Base-by-base conservation (phyloP, 768 basidiomycete genomes). In the Tulasnella sp. region DNA sequence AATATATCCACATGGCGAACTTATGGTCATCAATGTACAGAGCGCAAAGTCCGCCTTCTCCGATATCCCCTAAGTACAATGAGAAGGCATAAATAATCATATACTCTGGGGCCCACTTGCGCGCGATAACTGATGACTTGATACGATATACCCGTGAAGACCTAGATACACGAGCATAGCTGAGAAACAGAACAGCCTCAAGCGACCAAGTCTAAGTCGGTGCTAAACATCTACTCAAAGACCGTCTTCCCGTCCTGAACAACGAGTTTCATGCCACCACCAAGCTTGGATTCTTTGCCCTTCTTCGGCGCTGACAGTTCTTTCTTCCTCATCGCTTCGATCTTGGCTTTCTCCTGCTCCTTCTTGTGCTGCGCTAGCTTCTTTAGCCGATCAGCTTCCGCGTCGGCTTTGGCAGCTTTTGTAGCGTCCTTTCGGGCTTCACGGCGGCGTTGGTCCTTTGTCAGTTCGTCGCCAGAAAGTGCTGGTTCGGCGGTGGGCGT, bases 371-470 rank as follows among this genome's bases (percentile, higher is more conserved):
- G 84, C 20, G 88, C 89, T 16, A 92, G 85, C 48, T 83, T 84
- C 6, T 87, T 86, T 55, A 88, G 82, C 48, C 90, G 85, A 69
- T 88, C 85, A 9, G 83, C 84, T 82, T 92, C 92, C 0, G 85
- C 85, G 0, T 87, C 89, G 0, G 85, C 88, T 81, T 89, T 91
- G 7, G 84, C 87, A 3, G 87, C 86, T 83, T 92, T 93, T 76
- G 85, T 82, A 0, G 87, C 86, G 69, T 92, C 91, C 5, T 87
- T 85, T 82, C 85, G 88, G 79, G 87, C 87, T 10, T 87, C 89
- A 80, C 93, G 92, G 82, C 94, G 87, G 44, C 91, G 88, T 82
- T 93, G 91, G 61, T 88, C 88, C 84, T 94, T 92, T 7, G 90
- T 91, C 78, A 88, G 82, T 0, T 86, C 80, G 42, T 51, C 75